Base-by-base conservation (phyloP, 2,329 filamentous ascomycete genomes). In the Mollisiaceae sp. region DNA sequence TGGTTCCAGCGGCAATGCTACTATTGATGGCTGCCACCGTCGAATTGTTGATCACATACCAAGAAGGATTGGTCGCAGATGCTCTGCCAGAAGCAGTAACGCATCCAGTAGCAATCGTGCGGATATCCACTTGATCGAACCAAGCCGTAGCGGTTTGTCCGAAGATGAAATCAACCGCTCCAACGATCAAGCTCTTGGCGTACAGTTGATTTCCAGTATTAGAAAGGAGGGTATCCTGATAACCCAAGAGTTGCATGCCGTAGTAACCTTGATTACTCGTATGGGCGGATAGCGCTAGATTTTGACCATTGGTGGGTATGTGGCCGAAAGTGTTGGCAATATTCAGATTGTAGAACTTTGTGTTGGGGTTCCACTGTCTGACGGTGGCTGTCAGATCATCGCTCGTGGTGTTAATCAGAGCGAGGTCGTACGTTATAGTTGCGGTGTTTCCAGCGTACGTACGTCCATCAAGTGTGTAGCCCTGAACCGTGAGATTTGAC, bases 161-260 rank as follows among this genome's bases (percentile, higher is more conserved):
- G 72, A 88, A 89, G 69, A 87, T 83, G 72, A 88, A 87, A 71
- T 88, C 86, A 50, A 84, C 83, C 1, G 83, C 83, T 41, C 86
- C 85, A 32, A 83, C 81, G 67, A 89, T 86, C 63, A 84, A 81
- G 67, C 80, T 81, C 67, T 83, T 83, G 54, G 82, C 82, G 72
- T 86, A 88, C 45, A 88, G 73, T 70, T 88, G 82, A 64, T 79
- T 78, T 66, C 86, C 86, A 55, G 76, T 77, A 68, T 85, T 76
- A 50, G 77, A 72, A 9, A 83, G 78, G 59, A 85, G 67, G 0
- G 85, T 86, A 72, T 88, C 86, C 74, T 89, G 85, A 69, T 80
- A 84, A 5, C 85, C 85, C 50, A 79, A 78, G 70, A 89, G 80
- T 65, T 82, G 77, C 63, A 81, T 82, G n/a, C 78, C 85, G 70